Base-by-base conservation (phyloP, 306 rosid genomes). In the Inga laurina region DNA sequence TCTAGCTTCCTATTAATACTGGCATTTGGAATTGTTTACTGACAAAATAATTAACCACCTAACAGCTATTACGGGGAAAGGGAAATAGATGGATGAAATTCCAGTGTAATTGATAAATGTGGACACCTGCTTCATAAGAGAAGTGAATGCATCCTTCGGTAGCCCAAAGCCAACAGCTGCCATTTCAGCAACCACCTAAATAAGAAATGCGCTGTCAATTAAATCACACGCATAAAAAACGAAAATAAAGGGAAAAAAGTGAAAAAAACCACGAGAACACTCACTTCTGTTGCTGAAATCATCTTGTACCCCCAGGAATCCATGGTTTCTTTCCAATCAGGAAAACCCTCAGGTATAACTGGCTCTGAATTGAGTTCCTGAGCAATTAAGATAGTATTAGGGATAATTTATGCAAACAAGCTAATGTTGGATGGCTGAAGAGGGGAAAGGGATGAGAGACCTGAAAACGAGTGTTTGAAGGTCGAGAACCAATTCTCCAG, bases 361-460 rank as follows among this genome's bases (percentile, higher is more conserved):
- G 99, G 99, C 85, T 91, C 97, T 0, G 99, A 91, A 75, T 96
- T 96, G 79, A 94, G 97, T 85, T 96, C 99, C 99, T 93, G 67
- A 21, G 37, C 41, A 81, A 86, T 45, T 77, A 43, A 78, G 48
- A 77, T 15, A 49, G 37, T 70, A 56, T 71, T 57, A 92, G 67
- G 34, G 65, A 74, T 48, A 83, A 69, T 34, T 54, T 45, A 57
- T 41, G 46, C 39, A 10, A 70, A 48, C 21, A 65, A 27, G 81
- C n/a, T 74, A 9, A 21, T 7, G 16, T 59, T 16, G 13, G 13
- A 11, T 18, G 46, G 30, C 1, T 4, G 64, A 15, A 61, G 74
- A 51, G 32, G 71, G 44, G 14, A 86, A 35, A 83, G 41, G 39
- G 14, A 71, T 34, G n/a, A 8, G n/a, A 81, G 67, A 96, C 99